Evolutionary conservation across 306 rosid species (phyloP).

Genomic region (Notholithocarpus densiflorus): DNA sequence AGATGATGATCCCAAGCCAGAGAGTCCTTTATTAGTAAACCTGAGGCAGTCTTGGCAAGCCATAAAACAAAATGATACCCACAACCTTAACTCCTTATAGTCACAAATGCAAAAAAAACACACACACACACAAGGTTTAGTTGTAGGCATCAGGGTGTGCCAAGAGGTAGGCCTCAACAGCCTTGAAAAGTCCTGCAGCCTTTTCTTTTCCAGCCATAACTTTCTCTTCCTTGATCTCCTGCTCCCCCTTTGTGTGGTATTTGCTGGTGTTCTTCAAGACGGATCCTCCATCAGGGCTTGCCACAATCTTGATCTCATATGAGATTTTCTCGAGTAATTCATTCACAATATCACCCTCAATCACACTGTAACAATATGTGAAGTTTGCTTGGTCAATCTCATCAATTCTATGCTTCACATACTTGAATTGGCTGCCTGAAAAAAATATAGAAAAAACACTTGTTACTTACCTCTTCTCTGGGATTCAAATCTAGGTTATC

Average conservation of each 20-base stretch:
- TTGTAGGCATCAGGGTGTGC: not conserved
- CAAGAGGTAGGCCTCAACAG: not conserved
- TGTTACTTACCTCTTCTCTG: too few species aligned
- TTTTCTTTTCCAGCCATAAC: slow-evolving; percentile 21
- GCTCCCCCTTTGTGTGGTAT: slow-evolving; percentile 33
- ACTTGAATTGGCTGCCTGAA: not conserved
- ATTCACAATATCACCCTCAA: not conserved
- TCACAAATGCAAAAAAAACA: too few species aligned
- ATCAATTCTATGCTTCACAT: slow-evolving; percentile 4
- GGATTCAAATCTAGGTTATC: too few species aligned
- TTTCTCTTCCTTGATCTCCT: slow-evolving; percentile 30
- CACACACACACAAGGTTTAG: too few species aligned
- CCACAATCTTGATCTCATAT: slow-evolving; percentile 33
- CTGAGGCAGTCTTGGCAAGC: too few species aligned
- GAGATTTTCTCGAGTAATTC: slow-evolving; percentile 1
- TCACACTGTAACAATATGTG: not conserved
- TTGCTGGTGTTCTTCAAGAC: slow-evolving; percentile 23
- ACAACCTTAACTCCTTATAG: too few species aligned
- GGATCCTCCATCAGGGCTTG: slow-evolving; percentile 30
- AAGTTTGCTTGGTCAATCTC: slow-evolving; percentile 4
- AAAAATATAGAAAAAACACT: too few species aligned
- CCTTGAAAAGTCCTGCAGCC: too few species aligned
- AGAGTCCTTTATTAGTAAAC: too few species aligned
- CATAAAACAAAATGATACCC: too few species aligned
- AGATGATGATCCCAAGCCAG: too few species aligned